Evolutionary conservation across 768 basidiomycete genomes (phyloP).

Genomic region (Tremella yokohamensis): DNA sequence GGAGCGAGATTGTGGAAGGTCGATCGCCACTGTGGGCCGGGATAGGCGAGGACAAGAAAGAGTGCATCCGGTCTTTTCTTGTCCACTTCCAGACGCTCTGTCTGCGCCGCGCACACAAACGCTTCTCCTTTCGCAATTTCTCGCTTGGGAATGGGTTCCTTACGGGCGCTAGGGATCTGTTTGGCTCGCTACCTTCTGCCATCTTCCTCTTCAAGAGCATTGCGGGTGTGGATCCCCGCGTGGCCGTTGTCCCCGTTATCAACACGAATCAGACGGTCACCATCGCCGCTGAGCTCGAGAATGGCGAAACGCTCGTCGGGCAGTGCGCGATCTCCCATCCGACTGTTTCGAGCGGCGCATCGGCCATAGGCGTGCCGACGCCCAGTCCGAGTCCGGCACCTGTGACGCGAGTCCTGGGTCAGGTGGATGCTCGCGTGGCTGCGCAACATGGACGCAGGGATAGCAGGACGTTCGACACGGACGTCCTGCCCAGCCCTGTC

Average conservation of each 20-base stretch:
- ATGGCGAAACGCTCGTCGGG: slow-evolving; percentile 74
- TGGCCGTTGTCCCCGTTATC: slow-evolving; percentile 82
- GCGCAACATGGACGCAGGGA: slow-evolving; percentile 22
- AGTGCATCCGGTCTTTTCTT: slow-evolving; percentile 86
- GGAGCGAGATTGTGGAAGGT: slow-evolving; percentile 90
- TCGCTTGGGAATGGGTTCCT: slow-evolving; percentile 83
- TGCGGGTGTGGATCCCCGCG: slow-evolving; percentile 68
- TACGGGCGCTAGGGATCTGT: slow-evolving; percentile 81
- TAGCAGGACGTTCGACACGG: slow-evolving; percentile 43
- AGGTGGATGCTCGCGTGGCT: background rate
- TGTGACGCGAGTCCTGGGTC: background rate
- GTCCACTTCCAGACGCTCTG: slow-evolving; percentile 88
- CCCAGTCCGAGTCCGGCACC: background rate
- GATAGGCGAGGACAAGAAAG: slow-evolving; percentile 84
- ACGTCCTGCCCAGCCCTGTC: slow-evolving; percentile 12
- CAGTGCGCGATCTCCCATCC: slow-evolving; percentile 95
- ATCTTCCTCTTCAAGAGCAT: slow-evolving; percentile 92
- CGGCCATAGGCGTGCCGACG: slow-evolving; percentile 1
- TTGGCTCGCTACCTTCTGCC: slow-evolving; percentile 86
- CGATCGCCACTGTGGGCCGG: slow-evolving; percentile 73
- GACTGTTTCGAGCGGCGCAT: slow-evolving; percentile 45
- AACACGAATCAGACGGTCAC: slow-evolving; percentile 92
- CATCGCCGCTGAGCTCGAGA: slow-evolving; percentile 80
- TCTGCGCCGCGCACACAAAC: slow-evolving; percentile 83
- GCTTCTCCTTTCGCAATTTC: slow-evolving; percentile 88